Evolutionary conservation across 1,284 basidiomycete species (phyloP).

Genomic region (Laetiporus sulphureus): DNA sequence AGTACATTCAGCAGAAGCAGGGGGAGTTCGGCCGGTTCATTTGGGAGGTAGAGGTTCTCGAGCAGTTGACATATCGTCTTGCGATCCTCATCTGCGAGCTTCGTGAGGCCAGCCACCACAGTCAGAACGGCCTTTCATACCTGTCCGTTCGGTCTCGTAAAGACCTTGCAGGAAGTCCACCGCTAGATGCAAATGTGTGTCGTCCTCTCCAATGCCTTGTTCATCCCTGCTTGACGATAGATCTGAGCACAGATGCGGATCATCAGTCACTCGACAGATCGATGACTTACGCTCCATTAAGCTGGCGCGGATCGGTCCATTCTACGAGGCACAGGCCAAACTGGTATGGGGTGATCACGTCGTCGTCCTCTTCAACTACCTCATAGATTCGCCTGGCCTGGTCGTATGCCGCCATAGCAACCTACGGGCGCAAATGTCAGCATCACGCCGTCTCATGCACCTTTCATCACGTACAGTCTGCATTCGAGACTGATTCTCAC

Average conservation of each 20-base stretch:
- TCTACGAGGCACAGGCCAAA: constrained; percentile 81
- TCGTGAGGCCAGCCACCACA: background rate
- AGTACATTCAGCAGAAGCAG: constrained; percentile 6
- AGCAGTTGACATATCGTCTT: constrained; percentile 79
- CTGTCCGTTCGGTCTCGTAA: constrained; percentile 34
- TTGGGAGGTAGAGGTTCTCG: constrained; percentile 65
- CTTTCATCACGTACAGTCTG: constrained; percentile 43
- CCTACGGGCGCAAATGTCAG: constrained; percentile 33
- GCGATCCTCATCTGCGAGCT: constrained; percentile 59
- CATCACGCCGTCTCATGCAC: background rate
- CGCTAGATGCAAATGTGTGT: constrained; percentile 73
- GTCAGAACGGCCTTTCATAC: background rate
- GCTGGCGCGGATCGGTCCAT: constrained; percentile 87
- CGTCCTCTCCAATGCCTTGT: constrained; percentile 27
- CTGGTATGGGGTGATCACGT: constrained; percentile 76
- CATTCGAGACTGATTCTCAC: constrained; percentile 71
- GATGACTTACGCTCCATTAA: constrained; percentile 39
- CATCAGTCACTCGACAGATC: constrained; percentile 1
- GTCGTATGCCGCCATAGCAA: constrained; percentile 68
- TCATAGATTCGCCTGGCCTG: constrained; percentile 60
- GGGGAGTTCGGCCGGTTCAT: constrained; percentile 1
- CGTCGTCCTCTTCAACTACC: constrained; percentile 64
- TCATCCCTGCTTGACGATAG: constrained; percentile 12
- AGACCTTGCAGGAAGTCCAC: constrained; percentile 62
- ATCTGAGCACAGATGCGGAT: constrained; percentile 21